Percentiles rank a stretch among this genome's conserved stretches.
Conservation (phyloP, 768 basidiomycete species). For the Antrodiella citrinella region DNA sequence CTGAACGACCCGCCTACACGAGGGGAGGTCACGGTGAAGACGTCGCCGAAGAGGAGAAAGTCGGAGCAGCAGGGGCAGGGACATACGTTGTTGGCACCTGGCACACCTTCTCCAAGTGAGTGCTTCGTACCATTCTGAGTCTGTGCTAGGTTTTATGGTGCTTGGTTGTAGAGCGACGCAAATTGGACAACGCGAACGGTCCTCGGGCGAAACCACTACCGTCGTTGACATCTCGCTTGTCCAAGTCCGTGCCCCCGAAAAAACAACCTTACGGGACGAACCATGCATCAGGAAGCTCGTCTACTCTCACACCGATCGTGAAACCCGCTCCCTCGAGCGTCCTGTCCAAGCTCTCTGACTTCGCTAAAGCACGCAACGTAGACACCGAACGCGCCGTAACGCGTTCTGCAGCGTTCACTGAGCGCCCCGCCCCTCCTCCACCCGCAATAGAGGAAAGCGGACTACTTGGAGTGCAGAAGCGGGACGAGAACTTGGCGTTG, state of each 20-base stretch:
- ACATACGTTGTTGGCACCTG: constrained; percentile 37
- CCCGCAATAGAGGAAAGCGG: not conserved
- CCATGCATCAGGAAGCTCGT: not conserved
- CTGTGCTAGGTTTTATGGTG: too few relatives aligned
- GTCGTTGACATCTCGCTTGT: constrained; percentile 22
- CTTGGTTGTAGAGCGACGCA: constrained; percentile 34
- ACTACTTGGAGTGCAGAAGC: constrained; percentile 8
- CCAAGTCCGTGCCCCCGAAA: not conserved
- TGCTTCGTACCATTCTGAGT: constrained; percentile 5
- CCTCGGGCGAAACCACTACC: constrained; percentile 26
- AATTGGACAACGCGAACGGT: constrained; percentile 28
- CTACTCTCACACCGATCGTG: not conserved
- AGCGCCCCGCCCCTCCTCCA: constrained; percentile 7
- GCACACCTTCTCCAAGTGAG: constrained; percentile 66
- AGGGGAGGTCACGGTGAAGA: constrained; percentile 8
- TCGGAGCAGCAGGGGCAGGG: too few relatives aligned
- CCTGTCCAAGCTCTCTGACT: constrained; percentile 39
- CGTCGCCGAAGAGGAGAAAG: constrained; percentile 42
- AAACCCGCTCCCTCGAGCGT: constrained; percentile 41
- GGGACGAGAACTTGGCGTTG: constrained; percentile 61
- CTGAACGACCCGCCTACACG: constrained; percentile 30
- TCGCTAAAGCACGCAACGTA: constrained; percentile 14
- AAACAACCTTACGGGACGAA: not conserved
- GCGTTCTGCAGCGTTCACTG: constrained; percentile 18
- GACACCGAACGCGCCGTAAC: not conserved